Percentiles rank a stretch among this genome's conserved stretches.
Evolutionary conservation across 352 stramenopile species (phyloP).

Genomic region (Globisporangium echinulatum): DNA sequence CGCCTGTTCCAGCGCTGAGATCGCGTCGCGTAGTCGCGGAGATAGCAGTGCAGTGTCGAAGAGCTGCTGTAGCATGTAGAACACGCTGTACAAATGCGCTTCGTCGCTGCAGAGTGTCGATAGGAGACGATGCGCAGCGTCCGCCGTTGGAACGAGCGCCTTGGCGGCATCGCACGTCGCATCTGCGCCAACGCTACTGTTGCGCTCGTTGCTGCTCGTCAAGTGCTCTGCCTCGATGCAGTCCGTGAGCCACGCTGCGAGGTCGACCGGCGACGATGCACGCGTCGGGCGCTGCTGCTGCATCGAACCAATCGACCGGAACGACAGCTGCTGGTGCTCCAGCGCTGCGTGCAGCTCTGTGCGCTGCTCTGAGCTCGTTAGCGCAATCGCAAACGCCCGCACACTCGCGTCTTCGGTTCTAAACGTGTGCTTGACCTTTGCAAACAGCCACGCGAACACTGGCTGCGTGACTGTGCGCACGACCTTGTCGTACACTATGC

Average conservation of each 20-base stretch:
- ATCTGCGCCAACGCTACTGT: too few species aligned
- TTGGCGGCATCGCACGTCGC: too few species aligned
- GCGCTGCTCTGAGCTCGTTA: not conserved
- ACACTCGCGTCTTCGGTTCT: conserved; percentile 19
- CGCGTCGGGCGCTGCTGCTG: conserved; percentile 7
- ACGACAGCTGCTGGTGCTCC: conserved; percentile 13
- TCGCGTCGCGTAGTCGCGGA: conserved; percentile 9
- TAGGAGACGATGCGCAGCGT: too few species aligned
- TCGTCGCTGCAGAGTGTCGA: not conserved
- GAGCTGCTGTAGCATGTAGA: conserved; percentile 28
- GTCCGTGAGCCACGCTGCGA: conserved; percentile 2
- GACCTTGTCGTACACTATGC: conserved; percentile 28
- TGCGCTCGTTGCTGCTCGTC: not conserved
- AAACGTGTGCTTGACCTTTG: conserved; percentile 32
- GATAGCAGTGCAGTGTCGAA: conserved; percentile 23
- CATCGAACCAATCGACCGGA: conserved; percentile 8
- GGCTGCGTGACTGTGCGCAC: conserved; percentile 30
- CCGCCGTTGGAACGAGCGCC: too few species aligned
- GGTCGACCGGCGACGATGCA: conserved; percentile 12
- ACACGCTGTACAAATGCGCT: conserved; percentile 23
- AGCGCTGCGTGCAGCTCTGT: not conserved
- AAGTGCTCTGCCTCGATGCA: not conserved
- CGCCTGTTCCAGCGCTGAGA: conserved; percentile 18
- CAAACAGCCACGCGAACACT: conserved; percentile 27
- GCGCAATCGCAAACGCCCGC: not conserved